phyloP scores from a whole-genome alignment of 2,329 filamentous ascomycete genomes.

The Pyrenochaeta sp. region DNA sequence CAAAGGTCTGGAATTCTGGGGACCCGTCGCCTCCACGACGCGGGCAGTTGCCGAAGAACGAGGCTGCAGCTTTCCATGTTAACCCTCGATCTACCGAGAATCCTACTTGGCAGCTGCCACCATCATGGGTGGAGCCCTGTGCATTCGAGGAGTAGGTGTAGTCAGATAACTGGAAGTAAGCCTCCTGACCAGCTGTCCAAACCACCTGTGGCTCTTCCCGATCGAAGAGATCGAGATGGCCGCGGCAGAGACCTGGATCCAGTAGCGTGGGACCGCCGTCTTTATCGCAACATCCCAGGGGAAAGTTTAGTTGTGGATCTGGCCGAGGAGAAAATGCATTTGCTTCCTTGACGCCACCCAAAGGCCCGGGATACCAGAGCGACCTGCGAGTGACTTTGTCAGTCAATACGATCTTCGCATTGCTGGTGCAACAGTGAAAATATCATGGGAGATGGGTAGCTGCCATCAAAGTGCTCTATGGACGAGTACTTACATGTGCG shows the following conservation, averaged over 20 bases:
- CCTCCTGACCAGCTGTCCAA: slow-evolving; percentile 51
- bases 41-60: slow-evolving; percentile 56
- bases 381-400: slow-evolving; percentile 43
- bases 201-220: slow-evolving; percentile 49
- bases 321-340: slow-evolving; percentile 22
- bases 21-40: slow-evolving; percentile 42
- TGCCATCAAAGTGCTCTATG: no score
- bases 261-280: slow-evolving; percentile 20
- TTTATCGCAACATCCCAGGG: slow-evolving; percentile 53
- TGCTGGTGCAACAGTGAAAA: no score
- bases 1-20: slow-evolving; percentile 47
- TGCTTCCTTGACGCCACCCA: slow-evolving; percentile 54
- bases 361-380: slow-evolving; percentile 51
- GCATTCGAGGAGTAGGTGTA: slow-evolving; percentile 14
- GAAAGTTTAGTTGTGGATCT: slow-evolving; percentile 45
- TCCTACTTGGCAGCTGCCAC: slow-evolving; percentile 55
- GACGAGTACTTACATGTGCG: no score
- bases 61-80: slow-evolving; percentile 53
- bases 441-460: no score
- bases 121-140: slow-evolving; percentile 51
- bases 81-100: slow-evolving; percentile 52
- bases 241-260: slow-evolving; percentile 47
- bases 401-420: no score
- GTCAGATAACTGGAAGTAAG: slow-evolving; percentile 42
- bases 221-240: slow-evolving; percentile 52